Percentiles rank a stretch among this genome's conserved stretches.
phyloP scores from a whole-genome alignment of 306 rosid species.

The Purshia tridentata region DNA sequence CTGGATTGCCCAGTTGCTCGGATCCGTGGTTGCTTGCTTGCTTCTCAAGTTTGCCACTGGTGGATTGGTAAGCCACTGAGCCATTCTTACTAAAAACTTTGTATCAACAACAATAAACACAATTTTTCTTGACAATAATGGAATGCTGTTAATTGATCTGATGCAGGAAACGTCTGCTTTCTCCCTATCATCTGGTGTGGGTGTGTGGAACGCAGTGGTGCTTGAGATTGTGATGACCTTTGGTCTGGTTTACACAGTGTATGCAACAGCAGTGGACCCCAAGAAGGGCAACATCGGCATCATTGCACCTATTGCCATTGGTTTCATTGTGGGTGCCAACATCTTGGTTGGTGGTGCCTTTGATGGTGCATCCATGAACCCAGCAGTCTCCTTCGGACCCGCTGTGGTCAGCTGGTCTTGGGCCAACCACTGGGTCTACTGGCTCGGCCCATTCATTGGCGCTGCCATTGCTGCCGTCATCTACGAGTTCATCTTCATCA shows the following conservation, averaged over 20 bases:
- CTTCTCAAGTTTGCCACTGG: constrained; percentile 72
- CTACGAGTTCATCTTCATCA: constrained; percentile 55
- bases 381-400: constrained; percentile 80
- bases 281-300: constrained; percentile 64
- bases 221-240: constrained; percentile 82
- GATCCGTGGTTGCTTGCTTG: constrained; percentile 74
- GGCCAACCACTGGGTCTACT: constrained; percentile 77
- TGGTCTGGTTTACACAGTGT: constrained; percentile 75
- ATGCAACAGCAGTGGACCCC: constrained; percentile 72
- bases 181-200: constrained; percentile 56
- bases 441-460: constrained; percentile 68
- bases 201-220: constrained; percentile 63
- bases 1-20: constrained; percentile 85
- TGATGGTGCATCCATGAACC: constrained; percentile 87
- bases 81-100: neutral
- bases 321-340: constrained; percentile 81
- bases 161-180: constrained; percentile 69
- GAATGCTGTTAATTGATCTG: neutral
- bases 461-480: constrained; percentile 61
- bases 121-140: neutral
- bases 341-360: constrained; percentile 83
- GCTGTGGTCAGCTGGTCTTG: constrained; percentile 83
- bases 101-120: neutral
- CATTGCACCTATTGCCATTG: constrained; percentile 84
- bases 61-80: constrained; percentile 46